Evolutionary conservation across 306 rosid species (phyloP).

Genomic region (Trifolium fragiferum): DNA sequence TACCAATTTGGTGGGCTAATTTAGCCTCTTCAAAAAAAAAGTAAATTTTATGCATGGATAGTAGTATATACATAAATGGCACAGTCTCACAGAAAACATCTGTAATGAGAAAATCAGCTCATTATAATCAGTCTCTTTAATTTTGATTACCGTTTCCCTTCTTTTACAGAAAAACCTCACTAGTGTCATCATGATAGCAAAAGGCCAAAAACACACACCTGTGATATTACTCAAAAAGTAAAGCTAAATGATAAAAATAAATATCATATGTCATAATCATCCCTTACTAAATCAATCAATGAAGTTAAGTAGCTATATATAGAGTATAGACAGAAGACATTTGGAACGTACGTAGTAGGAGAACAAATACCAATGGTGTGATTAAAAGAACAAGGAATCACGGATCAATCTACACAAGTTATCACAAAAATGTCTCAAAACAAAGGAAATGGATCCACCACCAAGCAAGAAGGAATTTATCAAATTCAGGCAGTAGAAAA

Average conservation of each 20-base stretch:
- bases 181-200: neutral
- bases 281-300: neutral
- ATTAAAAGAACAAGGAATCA: neutral
- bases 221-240: neutral
- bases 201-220: neutral
- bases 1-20: too few relatives aligned
- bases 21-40: too few relatives aligned
- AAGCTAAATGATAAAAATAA: neutral
- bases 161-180: conserved; percentile 15
- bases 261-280: conserved; percentile 1
- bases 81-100: conserved; percentile 20
- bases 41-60: conserved; percentile 19
- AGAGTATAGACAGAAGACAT: neutral
- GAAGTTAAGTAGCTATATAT: neutral
- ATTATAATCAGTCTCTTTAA: neutral
- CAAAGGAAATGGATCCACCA: conserved; percentile 19
- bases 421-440: conserved; percentile 11
- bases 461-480: conserved; percentile 8
- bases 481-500: conserved; percentile 5
- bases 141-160: neutral
- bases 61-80: conserved; percentile 5
- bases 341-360: neutral
- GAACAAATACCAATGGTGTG: conserved; percentile 12
- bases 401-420: conserved; percentile 10
- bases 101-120: conserved; percentile 21